A percentile compares a stretch with the other conserved stretches of the same genome.
These are phyloP conservation scores for Monosporascus sp. DNA, from an alignment of 2,329 filamentous ascomycete species.

Conservation along the genomic window DNA sequence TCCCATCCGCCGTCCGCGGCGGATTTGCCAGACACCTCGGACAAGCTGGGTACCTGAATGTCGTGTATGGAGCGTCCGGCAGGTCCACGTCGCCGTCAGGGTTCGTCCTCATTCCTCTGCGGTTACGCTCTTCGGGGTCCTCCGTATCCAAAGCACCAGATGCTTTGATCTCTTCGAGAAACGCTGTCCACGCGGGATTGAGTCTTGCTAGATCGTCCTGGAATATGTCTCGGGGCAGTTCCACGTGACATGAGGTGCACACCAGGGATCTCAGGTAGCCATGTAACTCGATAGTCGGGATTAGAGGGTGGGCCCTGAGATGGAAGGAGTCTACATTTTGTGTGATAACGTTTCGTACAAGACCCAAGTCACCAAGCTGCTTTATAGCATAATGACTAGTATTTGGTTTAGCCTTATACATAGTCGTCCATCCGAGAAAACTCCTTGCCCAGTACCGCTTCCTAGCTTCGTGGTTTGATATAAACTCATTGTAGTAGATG, in stretches of 20 bases:
- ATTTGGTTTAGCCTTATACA: slow-evolving; percentile 77
- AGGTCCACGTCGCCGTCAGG: slow-evolving; percentile 94
- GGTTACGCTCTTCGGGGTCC: slow-evolving; percentile 62
- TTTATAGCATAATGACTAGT: slow-evolving; percentile 70
- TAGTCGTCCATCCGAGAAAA: slow-evolving; percentile 84
- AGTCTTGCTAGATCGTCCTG: slow-evolving; percentile 69
- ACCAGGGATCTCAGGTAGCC: slow-evolving; percentile 79
- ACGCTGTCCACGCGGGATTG: slow-evolving; percentile 81
- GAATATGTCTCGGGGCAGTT: slow-evolving; percentile 67
- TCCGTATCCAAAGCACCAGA: slow-evolving; percentile 74
- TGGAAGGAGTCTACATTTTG: slow-evolving; percentile 99
- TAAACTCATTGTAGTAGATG: slow-evolving; percentile 90
- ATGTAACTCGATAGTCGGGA: slow-evolving; percentile 80
- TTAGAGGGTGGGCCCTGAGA: slow-evolving; percentile 63
- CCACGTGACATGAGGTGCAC: slow-evolving; percentile 71
- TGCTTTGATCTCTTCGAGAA: slow-evolving; percentile 65
- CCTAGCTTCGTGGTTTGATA: slow-evolving; percentile 71
- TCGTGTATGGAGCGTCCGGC: slow-evolving; percentile 78
- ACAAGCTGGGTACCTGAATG: slow-evolving; percentile 87
- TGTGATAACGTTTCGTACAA: slow-evolving; percentile 74
- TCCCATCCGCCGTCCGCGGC: slow-evolving; percentile 49
- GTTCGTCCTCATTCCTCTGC: slow-evolving; percentile 73
- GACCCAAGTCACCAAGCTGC: slow-evolving; percentile 64
- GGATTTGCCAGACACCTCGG: slow-evolving; percentile 68
- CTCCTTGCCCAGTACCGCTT: slow-evolving; percentile 95